These are phyloP conservation scores for Chlamydomonas schloesseri DNA, from an alignment of 139 green algal genomes.

Conservation along the genomic window DNA sequence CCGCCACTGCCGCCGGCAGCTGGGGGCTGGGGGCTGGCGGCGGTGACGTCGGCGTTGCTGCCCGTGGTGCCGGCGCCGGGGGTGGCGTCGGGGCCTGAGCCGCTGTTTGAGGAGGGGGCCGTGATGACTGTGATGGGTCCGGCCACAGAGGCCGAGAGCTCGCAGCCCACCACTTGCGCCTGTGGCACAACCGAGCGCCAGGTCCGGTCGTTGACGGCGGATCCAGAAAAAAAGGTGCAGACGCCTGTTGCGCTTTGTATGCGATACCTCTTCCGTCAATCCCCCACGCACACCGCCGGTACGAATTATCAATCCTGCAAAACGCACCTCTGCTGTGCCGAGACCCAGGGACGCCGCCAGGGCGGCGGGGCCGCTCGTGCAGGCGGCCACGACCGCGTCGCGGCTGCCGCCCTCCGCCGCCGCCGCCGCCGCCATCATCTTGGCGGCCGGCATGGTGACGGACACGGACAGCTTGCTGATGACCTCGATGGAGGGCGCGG, in stretches of 20 bases:
- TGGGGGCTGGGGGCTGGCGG: no score
- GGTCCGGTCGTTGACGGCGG: background rate
- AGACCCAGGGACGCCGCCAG: slow-evolving; percentile 20
- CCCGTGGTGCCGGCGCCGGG: background rate
- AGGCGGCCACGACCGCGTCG: background rate
- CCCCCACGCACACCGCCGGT: no score
- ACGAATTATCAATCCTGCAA: background rate
- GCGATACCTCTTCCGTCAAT: no score
- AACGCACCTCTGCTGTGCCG: background rate
- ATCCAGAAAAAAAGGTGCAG: background rate
- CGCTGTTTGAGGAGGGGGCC: background rate
- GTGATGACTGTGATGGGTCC: background rate
- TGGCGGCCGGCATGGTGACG: background rate
- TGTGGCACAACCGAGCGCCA: background rate
- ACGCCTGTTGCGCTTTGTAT: no score
- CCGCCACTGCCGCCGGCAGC: background rate
- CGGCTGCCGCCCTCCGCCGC: background rate
- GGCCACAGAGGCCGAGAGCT: background rate
- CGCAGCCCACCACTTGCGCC: slow-evolving; percentile 2
- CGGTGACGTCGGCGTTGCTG: background rate
- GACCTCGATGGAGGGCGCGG: background rate
- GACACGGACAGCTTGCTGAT: background rate
- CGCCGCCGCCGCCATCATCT: background rate
- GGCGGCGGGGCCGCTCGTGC: background rate
- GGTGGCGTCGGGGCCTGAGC: no score